Evolutionary conservation across 371 early-diverging fungal species (phyloP), one percentile per base, ranked within the genome.

Genomic region (Cladochytrium tenue): DNA sequence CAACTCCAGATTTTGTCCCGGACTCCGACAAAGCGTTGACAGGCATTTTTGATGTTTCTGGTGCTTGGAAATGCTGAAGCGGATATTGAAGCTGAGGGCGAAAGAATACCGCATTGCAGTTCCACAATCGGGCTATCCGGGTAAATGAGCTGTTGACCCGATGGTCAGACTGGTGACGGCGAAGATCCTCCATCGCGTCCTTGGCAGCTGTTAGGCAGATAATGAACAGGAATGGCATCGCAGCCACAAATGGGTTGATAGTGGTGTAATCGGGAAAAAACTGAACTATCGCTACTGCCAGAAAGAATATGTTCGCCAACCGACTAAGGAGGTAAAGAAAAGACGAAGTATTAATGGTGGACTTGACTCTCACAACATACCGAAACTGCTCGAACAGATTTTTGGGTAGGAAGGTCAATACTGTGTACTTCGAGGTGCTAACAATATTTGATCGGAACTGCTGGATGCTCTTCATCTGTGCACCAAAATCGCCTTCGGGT

Each of bases 311-410:
- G 74, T 98, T 98, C 67, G 94, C 95, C 2, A 93, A 84, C 59
- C 93, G 89, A 31, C 93, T 79, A n/a, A 34, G 2, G 2, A 32
- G 50, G 20, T 25, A 50, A 60, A 26, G 55, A 23, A 33, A 56
- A 15, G 34, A 4, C 10, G 25, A 25, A 10, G 10, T 31, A 0
- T 1, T 10, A 53, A 5, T 28, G 5, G 27, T n/a, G 15, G 3
- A 25, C 30, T 33, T 10, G 30, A 67, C 10, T 28, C 17, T 20
- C 35, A 62, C 27, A 35, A 13, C 28, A 23, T 73, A 89, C 36
- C 93, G 88, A 67, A 98, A 94, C 80, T 99, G 99, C 66, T 94
- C 95, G 77, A 92, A 95, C 28, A 98, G 65, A 77, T 98, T 97
- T 73, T 95, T 91, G n/a, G 99, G 98, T 13, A 99, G 53, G 81